phyloP scores from a whole-genome alignment of 768 basidiomycete genomes.

The Daedaleopsis nitida region DNA sequence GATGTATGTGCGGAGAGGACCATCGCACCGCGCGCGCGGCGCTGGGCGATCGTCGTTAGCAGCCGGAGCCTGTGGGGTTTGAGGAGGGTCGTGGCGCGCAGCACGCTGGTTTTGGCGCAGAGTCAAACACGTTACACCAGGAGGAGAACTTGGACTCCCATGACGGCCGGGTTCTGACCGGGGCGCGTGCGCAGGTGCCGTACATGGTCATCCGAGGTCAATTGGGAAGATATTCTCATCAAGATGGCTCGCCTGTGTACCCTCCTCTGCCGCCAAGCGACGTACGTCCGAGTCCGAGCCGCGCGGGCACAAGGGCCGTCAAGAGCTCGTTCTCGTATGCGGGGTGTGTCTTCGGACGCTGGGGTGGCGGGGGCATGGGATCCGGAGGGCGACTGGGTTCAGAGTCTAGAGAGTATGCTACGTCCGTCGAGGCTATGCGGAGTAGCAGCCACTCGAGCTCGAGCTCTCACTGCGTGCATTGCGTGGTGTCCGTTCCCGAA shows the following conservation, averaged over 20 bases:
- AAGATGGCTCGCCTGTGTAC: too few species aligned
- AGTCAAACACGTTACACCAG: background rate
- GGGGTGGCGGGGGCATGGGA: background rate
- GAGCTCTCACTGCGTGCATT: background rate
- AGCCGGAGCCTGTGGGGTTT: background rate
- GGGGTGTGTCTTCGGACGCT: background rate
- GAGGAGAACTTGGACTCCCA: background rate
- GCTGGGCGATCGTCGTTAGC: too few species aligned
- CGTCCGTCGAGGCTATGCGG: background rate
- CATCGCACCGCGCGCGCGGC: too few species aligned
- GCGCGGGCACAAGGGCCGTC: background rate
- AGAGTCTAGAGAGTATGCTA: background rate
- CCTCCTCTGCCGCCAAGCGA: too few species aligned
- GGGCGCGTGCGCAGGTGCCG: background rate
- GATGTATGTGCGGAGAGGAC: too few species aligned
- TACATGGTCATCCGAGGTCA: background rate
- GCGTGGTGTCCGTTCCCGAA: background rate
- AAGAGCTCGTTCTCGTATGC: background rate
- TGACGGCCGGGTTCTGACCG: slow-evolving; percentile 7
- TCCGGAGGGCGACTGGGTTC: background rate
- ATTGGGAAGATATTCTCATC: background rate
- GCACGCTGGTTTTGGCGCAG: background rate
- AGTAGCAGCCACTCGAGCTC: background rate
- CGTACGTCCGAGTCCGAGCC: too few species aligned
- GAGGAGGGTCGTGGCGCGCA: background rate